phyloP scores from a whole-genome alignment of 768 basidiomycete genomes.

The Auriscalpium orientale region DNA sequence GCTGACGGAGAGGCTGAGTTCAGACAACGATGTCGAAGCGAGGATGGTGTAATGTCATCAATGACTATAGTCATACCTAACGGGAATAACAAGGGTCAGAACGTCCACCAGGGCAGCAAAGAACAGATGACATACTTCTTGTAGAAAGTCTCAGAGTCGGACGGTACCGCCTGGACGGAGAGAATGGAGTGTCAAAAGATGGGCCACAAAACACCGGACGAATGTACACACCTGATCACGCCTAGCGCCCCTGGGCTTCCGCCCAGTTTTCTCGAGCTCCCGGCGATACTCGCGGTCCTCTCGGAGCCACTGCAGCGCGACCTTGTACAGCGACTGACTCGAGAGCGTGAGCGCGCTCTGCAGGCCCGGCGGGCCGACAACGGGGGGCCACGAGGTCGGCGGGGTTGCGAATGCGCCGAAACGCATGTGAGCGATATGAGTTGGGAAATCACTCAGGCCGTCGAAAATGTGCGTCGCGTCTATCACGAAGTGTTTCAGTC shows the following conservation, averaged over 20 bases:
- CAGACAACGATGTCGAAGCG: neutral
- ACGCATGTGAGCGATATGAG: conserved; percentile 87
- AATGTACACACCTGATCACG: conserved; percentile 39
- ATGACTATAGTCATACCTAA: conserved; percentile 12
- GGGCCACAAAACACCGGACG: neutral
- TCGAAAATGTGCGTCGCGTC: conserved; percentile 98
- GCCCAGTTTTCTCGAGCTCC: conserved; percentile 47
- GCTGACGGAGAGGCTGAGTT: neutral
- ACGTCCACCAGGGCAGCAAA: neutral
- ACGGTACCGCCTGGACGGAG: conserved; percentile 42
- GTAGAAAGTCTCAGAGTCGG: conserved; percentile 81
- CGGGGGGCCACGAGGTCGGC: conserved; percentile 67
- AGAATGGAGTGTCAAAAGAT: neutral
- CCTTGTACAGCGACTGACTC: conserved; percentile 46
- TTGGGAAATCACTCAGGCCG: conserved; percentile 85
- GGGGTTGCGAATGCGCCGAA: conserved; percentile 65
- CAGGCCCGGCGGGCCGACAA: conserved; percentile 10
- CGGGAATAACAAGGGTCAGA: neutral
- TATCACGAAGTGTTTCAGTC: conserved; percentile 21
- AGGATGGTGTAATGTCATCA: neutral
- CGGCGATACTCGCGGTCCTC: conserved; percentile 69
- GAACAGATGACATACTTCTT: conserved; percentile 47
- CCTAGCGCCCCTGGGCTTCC: conserved; percentile 56
- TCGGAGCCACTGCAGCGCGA: conserved; percentile 82
- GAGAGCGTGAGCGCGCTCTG: conserved; percentile 16